Conservation (phyloP, 2,329 filamentous ascomycete species). For the Aspergillus tanneri region DNA sequence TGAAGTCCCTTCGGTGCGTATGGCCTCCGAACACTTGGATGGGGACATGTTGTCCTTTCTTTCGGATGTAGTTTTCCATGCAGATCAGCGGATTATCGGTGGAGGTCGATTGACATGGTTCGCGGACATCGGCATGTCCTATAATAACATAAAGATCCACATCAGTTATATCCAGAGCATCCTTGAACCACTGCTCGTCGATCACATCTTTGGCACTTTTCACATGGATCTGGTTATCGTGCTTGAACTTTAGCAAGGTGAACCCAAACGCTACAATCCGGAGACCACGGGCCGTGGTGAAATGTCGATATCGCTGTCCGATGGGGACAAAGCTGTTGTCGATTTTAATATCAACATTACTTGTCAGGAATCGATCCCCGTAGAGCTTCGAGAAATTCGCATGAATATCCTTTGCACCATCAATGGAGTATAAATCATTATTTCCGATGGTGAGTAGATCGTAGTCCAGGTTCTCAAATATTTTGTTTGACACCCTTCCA, state of each 20-base stretch:
- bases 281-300: conserved; percentile 50
- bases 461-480: conserved; percentile 55
- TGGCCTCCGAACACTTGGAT: conserved; percentile 67
- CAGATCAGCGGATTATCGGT: conserved; percentile 43
- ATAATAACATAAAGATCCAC: conserved; percentile 65
- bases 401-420: conserved; percentile 63
- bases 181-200: conserved; percentile 59
- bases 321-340: conserved; percentile 42
- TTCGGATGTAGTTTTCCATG: conserved; percentile 61
- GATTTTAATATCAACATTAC: conserved; percentile 52
- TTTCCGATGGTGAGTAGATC: conserved; percentile 59
- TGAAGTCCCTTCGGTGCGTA: conserved; percentile 64
- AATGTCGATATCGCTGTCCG: conserved; percentile 51
- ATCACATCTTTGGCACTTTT: conserved; percentile 55
- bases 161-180: conserved; percentile 54
- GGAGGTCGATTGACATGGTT: conserved; percentile 16
- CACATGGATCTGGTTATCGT: conserved; percentile 32
- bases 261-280: conserved; percentile 56
- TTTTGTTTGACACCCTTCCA: conserved; percentile 54
- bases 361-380: conserved; percentile 54
- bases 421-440: conserved; percentile 64
- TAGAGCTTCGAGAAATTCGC: conserved; percentile 60
- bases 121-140: conserved; percentile 56
- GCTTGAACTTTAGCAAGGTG: conserved; percentile 41
- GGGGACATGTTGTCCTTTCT: conserved; percentile 54